Base-by-base conservation (phyloP, 805 yeast genomes). In the Kodamaea lidongshanica region DNA sequence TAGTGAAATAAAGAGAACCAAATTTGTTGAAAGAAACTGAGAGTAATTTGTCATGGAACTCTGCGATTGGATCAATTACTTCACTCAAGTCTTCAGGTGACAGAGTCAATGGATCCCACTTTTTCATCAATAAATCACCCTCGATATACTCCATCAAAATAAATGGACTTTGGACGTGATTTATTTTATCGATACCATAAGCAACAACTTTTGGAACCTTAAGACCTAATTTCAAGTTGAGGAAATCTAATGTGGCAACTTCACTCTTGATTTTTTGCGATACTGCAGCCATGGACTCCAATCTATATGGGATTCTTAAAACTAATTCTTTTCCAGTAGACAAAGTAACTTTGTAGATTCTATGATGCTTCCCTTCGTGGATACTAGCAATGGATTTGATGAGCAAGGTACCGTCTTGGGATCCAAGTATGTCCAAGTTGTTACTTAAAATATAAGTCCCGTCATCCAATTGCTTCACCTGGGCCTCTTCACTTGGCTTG, bases 281-380 rank as follows among this genome's bases (percentile, higher is more conserved):
- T 34, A 76, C 76, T 18, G 78, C 70, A 31, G 66, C 66, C 34
- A 79, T 83, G 12, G 86, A 68, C 29, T 80, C 82, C 36, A 79
- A 60, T 30, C 74, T 72, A 52, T 92, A 92, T 13, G 97, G 98
- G 31, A 92, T 72, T 54, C 98, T 74, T 54, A 92, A 67, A 16
- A 84, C 72, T 41, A 80, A 77, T 7, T 71, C 61, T 42, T 74
- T 79, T 3, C 62, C 77, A 30, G 74, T 70, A 40, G 72, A 72
- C 33, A 87, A 63, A 12, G 74, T 72, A 21, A 87, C 61, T 51
- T 80, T 77, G 59, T 88, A 89, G 37, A 89, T 65, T 51, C 95
- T 72, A 61, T 89, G 89, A 52, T 86, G 96, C 58, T 85, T 86
- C 32, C 97, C 98, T 56, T 89, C 97, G 50, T 85, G 95, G 37